These are phyloP conservation scores for Cucurbitaria berberidis DNA, from an alignment of 2,329 filamentous ascomycete genomes.

Conservation along the genomic window DNA sequence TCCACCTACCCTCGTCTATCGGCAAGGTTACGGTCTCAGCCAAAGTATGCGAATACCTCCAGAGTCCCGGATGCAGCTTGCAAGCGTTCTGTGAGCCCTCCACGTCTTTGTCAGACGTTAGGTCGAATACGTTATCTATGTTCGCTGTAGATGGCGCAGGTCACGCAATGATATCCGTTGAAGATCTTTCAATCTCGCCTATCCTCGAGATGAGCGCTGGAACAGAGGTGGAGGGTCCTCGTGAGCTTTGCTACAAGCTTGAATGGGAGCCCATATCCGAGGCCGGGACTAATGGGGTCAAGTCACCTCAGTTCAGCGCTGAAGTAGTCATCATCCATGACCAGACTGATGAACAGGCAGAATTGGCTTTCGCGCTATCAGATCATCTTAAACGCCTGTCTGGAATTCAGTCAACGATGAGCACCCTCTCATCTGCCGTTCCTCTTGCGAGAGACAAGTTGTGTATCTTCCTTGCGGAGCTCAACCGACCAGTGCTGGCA, in stretches of 20 bases:
- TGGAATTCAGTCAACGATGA: background rate
- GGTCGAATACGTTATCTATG: slow-evolving; percentile 29
- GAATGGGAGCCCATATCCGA: slow-evolving; percentile 25
- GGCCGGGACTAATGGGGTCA: background rate
- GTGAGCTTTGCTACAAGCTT: slow-evolving; percentile 39
- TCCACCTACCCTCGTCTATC: slow-evolving; percentile 33
- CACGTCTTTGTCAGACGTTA: slow-evolving; percentile 7
- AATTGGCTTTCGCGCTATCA: slow-evolving; percentile 22
- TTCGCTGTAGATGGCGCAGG: slow-evolving; percentile 22
- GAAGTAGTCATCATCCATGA: slow-evolving; percentile 23
- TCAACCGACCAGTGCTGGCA: slow-evolving; percentile 10
- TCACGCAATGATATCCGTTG: slow-evolving; percentile 26
- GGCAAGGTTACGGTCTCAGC: slow-evolving; percentile 27
- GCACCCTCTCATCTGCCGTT: slow-evolving; percentile 3
- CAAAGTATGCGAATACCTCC: slow-evolving; percentile 9
- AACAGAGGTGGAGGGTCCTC: slow-evolving; percentile 4
- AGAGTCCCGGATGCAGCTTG: slow-evolving; percentile 9
- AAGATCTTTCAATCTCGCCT: slow-evolving; percentile 30
- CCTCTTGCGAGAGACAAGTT: slow-evolving; percentile 14
- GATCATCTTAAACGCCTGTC: slow-evolving; percentile 9
- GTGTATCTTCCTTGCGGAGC: slow-evolving; percentile 21
- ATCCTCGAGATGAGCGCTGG: slow-evolving; percentile 21
- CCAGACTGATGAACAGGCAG: slow-evolving; percentile 11
- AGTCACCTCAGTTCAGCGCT: slow-evolving; percentile 2
- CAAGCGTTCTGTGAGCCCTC: slow-evolving; percentile 22